These are phyloP conservation scores for Tricholoma saponaceum DNA, from an alignment of 768 basidiomycete genomes.

Conservation along the genomic window DNA sequence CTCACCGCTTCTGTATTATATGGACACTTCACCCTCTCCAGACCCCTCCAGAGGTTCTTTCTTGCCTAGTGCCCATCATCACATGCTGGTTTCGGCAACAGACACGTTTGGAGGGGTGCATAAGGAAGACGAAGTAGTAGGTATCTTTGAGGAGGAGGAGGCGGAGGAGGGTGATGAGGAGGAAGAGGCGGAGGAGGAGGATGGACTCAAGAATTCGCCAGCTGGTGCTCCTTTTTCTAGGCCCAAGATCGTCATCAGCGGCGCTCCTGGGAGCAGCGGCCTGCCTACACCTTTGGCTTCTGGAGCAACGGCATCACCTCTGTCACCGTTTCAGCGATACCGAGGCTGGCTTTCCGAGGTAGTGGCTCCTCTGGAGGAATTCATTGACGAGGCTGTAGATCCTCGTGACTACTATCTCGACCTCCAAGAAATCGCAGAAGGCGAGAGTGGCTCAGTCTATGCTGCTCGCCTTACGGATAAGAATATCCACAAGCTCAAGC, in stretches of 20 bases:
- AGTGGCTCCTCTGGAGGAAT: conserved; percentile 54
- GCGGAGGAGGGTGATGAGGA: conserved; percentile 18
- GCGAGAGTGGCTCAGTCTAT: conserved; percentile 73
- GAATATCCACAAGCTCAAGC: conserved; percentile 31
- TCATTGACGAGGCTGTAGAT: conserved; percentile 59
- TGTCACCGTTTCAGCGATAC: conserved; percentile 47
- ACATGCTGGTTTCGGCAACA: conserved; percentile 24
- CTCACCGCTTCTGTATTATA: conserved; percentile 33
- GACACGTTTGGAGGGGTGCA: conserved; percentile 36
- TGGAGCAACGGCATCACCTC: conserved; percentile 27
- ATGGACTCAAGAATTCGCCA: conserved; percentile 12
- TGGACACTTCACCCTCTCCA: conserved; percentile 27
- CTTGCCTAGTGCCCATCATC: conserved; percentile 14
- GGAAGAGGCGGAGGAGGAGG: conserved; percentile 12
- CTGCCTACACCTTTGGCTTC: conserved; percentile 21
- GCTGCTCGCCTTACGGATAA: conserved; percentile 35
- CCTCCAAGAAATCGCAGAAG: conserved; percentile 77
- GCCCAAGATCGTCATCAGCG: conserved; percentile 36
- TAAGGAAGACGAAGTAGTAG: conserved; percentile 11
- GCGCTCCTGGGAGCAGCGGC: conserved; percentile 21
- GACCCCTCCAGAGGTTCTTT: conserved; percentile 20
- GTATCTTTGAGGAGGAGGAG: conserved; percentile 22
- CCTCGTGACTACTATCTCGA: conserved; percentile 63
- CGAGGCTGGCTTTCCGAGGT: conserved; percentile 60
- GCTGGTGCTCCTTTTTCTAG: conserved; percentile 10